phyloP scores from a whole-genome alignment of 2,329 filamentous ascomycete species.

The Massarina eburnea region DNA sequence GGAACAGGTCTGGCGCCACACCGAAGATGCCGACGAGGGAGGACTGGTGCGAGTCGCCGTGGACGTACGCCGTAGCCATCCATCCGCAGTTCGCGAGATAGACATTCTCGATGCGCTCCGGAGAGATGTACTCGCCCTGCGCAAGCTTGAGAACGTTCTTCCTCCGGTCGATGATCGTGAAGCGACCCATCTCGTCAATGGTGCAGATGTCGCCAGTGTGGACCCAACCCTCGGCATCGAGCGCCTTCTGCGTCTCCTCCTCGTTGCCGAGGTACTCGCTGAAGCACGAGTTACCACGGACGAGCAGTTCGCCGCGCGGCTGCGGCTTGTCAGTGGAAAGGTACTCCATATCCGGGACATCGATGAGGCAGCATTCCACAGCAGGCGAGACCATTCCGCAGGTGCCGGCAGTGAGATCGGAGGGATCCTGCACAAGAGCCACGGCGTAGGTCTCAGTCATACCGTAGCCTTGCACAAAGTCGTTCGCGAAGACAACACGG shows the following conservation, averaged over 20 bases:
- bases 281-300: constrained; percentile 81
- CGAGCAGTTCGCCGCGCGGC: constrained; percentile 84
- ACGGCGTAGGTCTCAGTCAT: constrained; percentile 91
- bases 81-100: constrained; percentile 80
- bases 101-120: constrained; percentile 94
- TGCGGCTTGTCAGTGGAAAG: constrained; percentile 81
- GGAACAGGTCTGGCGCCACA: constrained; percentile 81
- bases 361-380: constrained; percentile 77
- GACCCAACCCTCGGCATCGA: constrained; percentile 94
- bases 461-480: constrained; percentile 86
- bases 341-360: constrained; percentile 95
- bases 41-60: constrained; percentile 83
- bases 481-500: constrained; percentile 75
- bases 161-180: constrained; percentile 92
- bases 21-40: constrained; percentile 85
- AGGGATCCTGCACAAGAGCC: constrained; percentile 66
- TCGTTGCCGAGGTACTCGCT: constrained; percentile 86
- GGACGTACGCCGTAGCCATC: constrained; percentile 80
- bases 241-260: constrained; percentile 78
- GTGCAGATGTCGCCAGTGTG: constrained; percentile 89
- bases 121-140: constrained; percentile 97
- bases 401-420: constrained; percentile 77
- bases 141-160: constrained; percentile 99
- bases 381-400: constrained; percentile 72
- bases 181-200: constrained; percentile 81